Conservation (phyloP, 2,329 filamentous ascomycete genomes). For the Macrophomina pseudophaseolina region DNA sequence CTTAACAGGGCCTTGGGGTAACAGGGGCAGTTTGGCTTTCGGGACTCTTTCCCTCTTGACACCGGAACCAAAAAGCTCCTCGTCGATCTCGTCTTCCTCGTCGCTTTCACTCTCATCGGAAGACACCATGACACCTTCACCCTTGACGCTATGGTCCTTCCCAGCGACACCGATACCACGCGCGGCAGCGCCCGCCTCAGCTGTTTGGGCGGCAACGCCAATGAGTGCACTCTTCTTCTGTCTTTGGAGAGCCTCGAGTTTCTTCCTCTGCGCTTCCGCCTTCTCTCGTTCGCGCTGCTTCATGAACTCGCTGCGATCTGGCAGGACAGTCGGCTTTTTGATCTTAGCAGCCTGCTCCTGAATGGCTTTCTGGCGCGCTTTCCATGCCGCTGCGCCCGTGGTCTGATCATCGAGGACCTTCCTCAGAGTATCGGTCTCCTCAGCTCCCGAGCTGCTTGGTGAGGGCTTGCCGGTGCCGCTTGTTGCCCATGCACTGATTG, state of each 20-base stretch:
- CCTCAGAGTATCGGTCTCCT: slow-evolving; percentile 41
- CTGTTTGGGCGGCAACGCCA: slow-evolving; percentile 60
- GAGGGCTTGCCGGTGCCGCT: slow-evolving; percentile 8
- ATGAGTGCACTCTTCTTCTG: slow-evolving; percentile 60
- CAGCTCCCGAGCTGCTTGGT: slow-evolving; percentile 11
- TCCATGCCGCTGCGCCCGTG: slow-evolving; percentile 38
- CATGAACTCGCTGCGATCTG: slow-evolving; percentile 64
- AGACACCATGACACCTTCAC: slow-evolving; percentile 89
- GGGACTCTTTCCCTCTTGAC: slow-evolving; percentile 55
- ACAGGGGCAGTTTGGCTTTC: slow-evolving; percentile 50
- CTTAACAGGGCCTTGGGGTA: slow-evolving; percentile 75
- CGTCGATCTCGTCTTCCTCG: slow-evolving; percentile 60
- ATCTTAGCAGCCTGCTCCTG: slow-evolving; percentile 30
- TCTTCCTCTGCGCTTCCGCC: slow-evolving; percentile 71
- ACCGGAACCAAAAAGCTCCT: slow-evolving; percentile 67
- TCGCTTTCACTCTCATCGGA: slow-evolving; percentile 70
- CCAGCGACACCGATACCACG: slow-evolving; percentile 73
- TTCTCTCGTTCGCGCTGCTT: slow-evolving; percentile 76
- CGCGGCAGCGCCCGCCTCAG: slow-evolving; percentile 79
- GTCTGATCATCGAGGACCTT: slow-evolving; percentile 54
- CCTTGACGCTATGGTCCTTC: slow-evolving; percentile 76
- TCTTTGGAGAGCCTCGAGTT: slow-evolving; percentile 67
- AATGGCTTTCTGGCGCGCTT: slow-evolving; percentile 25
- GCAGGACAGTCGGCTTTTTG: slow-evolving; percentile 35
- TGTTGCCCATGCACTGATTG: slow-evolving; percentile 32